phyloP scores from a whole-genome alignment of 768 basidiomycete genomes.

The Boletales sp. region DNA sequence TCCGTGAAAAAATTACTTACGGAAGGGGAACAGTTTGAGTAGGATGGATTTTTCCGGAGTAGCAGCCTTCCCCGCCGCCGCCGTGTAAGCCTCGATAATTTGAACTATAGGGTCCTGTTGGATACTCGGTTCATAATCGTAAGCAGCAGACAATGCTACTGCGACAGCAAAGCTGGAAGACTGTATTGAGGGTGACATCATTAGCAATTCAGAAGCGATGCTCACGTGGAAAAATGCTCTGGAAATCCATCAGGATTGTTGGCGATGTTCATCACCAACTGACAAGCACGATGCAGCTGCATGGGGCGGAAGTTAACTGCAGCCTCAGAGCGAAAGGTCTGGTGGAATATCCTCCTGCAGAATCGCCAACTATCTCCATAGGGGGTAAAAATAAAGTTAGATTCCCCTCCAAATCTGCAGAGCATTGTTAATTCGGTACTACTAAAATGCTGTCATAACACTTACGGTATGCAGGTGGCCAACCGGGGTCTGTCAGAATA shows the following conservation, averaged over 20 bases:
- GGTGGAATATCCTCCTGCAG: conserved; percentile 8
- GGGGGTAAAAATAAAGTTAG: conserved; percentile 1
- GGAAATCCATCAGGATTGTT: neutral
- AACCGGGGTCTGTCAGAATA: conserved; percentile 47
- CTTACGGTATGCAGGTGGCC: conserved; percentile 7
- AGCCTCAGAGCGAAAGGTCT: conserved; percentile 8
- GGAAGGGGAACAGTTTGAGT: conserved; percentile 3
- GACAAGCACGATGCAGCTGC: conserved; percentile 3
- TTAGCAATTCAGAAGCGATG: neutral
- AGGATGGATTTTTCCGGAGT: conserved; percentile 3
- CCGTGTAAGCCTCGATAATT: neutral
- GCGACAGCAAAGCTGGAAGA: conserved; percentile 2
- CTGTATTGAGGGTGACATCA: no score
- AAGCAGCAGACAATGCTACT: neutral
- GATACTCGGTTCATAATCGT: conserved; percentile 5
- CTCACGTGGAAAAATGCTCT: neutral
- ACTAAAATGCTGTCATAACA: neutral
- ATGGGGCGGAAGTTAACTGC: conserved; percentile 1
- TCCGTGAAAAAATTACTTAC: neutral
- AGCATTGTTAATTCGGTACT: neutral
- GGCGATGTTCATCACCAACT: conserved; percentile 1
- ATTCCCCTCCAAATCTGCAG: conserved; percentile 1
- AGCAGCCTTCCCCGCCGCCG: neutral
- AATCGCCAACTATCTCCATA: conserved; percentile 12
- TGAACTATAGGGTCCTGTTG: conserved; percentile 6